Evolutionary conservation across 106 monocot genomes (phyloP).

Genomic region (Allium sativum): DNA sequence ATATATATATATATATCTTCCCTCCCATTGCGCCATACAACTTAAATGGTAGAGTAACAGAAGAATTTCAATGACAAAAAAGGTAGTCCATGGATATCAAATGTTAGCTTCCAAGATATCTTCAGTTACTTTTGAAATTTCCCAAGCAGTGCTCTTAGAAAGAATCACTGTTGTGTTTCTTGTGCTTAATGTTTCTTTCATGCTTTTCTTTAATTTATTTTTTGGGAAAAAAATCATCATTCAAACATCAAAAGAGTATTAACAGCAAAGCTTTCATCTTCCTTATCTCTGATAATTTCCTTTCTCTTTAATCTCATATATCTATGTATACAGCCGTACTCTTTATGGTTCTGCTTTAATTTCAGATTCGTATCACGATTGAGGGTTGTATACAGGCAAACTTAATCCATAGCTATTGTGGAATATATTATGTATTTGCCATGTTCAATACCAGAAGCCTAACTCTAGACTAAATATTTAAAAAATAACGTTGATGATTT

Average conservation of each 20-base stretch:
- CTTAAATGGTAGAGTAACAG: not conserved
- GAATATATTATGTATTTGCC: not conserved
- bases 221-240: not conserved
- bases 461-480: too few species aligned
- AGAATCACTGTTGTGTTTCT: conserved; percentile 4
- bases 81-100: not conserved
- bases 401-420: not conserved
- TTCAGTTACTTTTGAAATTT: not conserved
- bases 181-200: conserved; percentile 9
- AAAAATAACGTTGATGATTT: too few species aligned
- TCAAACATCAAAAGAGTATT: conserved; percentile 1
- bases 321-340: not conserved
- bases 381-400: not conserved
- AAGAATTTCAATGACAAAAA: not conserved
- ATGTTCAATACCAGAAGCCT: not conserved
- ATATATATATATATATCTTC: too few species aligned
- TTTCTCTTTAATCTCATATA: conserved; percentile 14
- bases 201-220: conserved; percentile 11
- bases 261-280: conserved; percentile 1
- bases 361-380: not conserved
- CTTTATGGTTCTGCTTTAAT: conserved; percentile 5
- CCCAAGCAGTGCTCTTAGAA: conserved; percentile 4
- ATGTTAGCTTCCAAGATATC: conserved; percentile 5
- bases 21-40: not conserved
- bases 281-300: conserved; percentile 6